Base-by-base conservation (phyloP, 768 basidiomycete species). In the Tylopilus sp. region DNA sequence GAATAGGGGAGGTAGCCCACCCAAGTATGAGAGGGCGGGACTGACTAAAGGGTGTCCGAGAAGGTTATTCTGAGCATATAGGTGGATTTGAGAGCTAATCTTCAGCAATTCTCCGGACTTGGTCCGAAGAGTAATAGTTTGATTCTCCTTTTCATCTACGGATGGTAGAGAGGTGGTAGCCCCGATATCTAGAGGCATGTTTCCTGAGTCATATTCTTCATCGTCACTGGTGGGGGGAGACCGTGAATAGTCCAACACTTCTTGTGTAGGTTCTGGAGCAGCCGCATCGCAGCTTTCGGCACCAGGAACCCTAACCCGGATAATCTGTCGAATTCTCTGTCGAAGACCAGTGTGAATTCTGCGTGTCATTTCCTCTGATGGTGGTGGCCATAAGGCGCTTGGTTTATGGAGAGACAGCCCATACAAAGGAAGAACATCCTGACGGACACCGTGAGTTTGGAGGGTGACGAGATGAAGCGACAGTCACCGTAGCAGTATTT, bases 1-100 rank as follows among this genome's bases (percentile, higher is more conserved):
- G 24, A 92, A 71, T 42, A 98, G 64, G 13, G 97, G 97, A 2
- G 92, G 92, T 1, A 99, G 70, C 3, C 95, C 95, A 6, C 96
- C 97, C 12, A 99, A 78, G 69, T 92, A 94, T 0, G 82, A 82
- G 57, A 89, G 66, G 9, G 79, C 83, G 0, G 93, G 87, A 58
- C 90, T 94, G 36, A 98, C 82, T 44, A 93, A 78, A 2, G 94
- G 94, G 64, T 95, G 91, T 3, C 63, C 72, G 3, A 96, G 62
- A 56, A 91, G 72, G 51, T 77, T 85, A 64, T 97, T 98, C 50
- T 83, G 85, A 16, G 89, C 77, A 61, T 97, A 97, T 46, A 97
- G 72, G 52, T 98, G 96, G 10, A 98, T 74, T 70, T 95, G 94
- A 37, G 83, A 73, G 41, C 78, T 71, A 51, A 89, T 76, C 49